Evolutionary conservation across 805 yeast genomes (phyloP), one percentile per base, ranked within the genome.

Genomic region (Lipomyces oligophaga): DNA sequence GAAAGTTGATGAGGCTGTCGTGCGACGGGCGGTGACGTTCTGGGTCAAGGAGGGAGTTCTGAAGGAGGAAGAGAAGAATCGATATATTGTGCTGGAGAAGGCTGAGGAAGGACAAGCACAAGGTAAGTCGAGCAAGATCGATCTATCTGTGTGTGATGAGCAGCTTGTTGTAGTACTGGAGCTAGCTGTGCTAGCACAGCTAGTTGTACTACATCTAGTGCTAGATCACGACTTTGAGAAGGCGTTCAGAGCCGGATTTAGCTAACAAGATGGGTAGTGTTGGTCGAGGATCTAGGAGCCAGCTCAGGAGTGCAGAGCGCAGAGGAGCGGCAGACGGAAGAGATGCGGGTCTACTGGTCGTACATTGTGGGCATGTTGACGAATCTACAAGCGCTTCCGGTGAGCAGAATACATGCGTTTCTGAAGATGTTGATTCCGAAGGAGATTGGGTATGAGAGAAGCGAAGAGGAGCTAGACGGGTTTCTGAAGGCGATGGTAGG

Each of bases 41-140:
- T 89, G 97, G 97, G 74, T 76, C 2, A 68, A 73, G 18, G 64
- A 74, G 38, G 78, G 76, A 0, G 77, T 87, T 0, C 56, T 89
- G 4, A 49, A 63, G 2, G 73, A 73, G 36, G 62, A 67, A 1
- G 66, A 64, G 5, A 36, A 24, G 20, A 67, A 66, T n/a, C 40
- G 55, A 16, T 78, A 67, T 59, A 64, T 59, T 7, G 71, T 72
- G 2, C 64, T 71, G 27, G 82, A 76, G 49, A 54, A 49, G 5
- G 53, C 53, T 42, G 66, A 61, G 11, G 61, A 55, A 37, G 35
- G 41, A 42, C 27, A 36, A 22, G 22, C 38, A 31, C 28, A 43
- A 26, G 48, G 43, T 40, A n/a, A n/a, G n/a, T n/a, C n/a, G 25
- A 31, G 30, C 7, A 18, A 19, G 10, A 7, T 40, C 26, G 13